phyloP scores from a whole-genome alignment of 2,329 filamentous ascomycete genomes.

The Neocatenulostroma microsporum region DNA sequence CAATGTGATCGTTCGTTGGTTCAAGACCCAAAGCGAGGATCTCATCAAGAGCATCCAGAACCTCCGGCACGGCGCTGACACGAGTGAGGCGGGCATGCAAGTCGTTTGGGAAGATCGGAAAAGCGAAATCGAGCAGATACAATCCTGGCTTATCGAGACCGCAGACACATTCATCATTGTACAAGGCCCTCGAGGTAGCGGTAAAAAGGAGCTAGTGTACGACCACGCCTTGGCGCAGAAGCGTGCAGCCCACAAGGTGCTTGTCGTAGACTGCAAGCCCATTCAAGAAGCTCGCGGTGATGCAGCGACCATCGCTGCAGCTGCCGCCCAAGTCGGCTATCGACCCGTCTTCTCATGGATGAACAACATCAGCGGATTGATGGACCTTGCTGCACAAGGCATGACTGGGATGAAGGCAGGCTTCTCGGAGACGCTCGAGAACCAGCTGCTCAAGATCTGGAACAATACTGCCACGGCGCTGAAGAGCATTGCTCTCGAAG shows the following conservation, averaged over 20 bases:
- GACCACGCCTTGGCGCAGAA: constrained; percentile 68
- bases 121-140: constrained; percentile 71
- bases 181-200: constrained; percentile 83
- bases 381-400: constrained; percentile 87
- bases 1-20: constrained; percentile 69
- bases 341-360: constrained; percentile 92
- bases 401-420: constrained; percentile 91
- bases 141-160: constrained; percentile 79
- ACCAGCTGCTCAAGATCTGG: constrained; percentile 81
- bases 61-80: constrained; percentile 31
- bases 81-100: constrained; percentile 60
- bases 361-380: constrained; percentile 85
- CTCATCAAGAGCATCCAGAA: constrained; percentile 48
- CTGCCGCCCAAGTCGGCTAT: constrained; percentile 80
- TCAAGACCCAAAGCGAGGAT: constrained; percentile 63
- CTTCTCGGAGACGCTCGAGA: constrained; percentile 86
- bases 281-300: constrained; percentile 89
- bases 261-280: constrained; percentile 86
- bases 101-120: constrained; percentile 85
- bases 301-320: constrained; percentile 70
- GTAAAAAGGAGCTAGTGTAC: constrained; percentile 79
- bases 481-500: constrained; percentile 65
- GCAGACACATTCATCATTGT: constrained; percentile 89
- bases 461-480: constrained; percentile 74
- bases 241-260: constrained; percentile 57